Evolutionary conservation across 1,139 yeast species (phyloP), one percentile per base, ranked within the genome.

Genomic region (Taphrina sp.): DNA sequence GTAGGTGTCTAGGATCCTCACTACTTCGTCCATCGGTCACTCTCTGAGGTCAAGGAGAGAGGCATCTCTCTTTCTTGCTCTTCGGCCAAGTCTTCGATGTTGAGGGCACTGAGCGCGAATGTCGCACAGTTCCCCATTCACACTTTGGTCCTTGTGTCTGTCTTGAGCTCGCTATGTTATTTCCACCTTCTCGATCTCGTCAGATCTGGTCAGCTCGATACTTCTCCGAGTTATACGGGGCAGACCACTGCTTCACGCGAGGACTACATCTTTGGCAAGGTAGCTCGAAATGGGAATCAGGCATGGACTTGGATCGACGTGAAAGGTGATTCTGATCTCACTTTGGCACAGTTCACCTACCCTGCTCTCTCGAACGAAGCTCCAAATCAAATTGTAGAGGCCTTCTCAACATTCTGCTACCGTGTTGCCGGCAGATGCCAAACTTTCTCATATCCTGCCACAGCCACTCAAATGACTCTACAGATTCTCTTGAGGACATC

Each of bases 181-280:
- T 77, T 88, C 63, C 80, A 92, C 16, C 80, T 88, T 19, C 83
- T 89, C 37, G 95, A 87, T 67, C 84, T 85, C 62, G 86, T 87
- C 65, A 46, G 56, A 20, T 52, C 56, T 16, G 60, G 53, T 5
- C 56, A 52, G 26, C 51, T 57, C 24, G 52, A 57, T 20, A 38
- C 46, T 14, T 35, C 45, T 24, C 34, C 52, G 3, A 31, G 45
- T 10, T 52, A 52, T 45, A 34, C 39, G 2, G 52, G 57, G 22
- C 37, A 38, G 26, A 42, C 49, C n/a, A 17, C 29, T 10, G 52
- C 52, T 8, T 24, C 37, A 14, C 39, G 45, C 23, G 41, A 53
- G 19, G n/a, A 24, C 38, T 46, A 29, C 38, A 38, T 41, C 33
- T 17, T 36, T 29, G 41, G 49, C n/a, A 28, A 38, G 43, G 54